Conservation (phyloP, 352 stramenopile species). For the Thalassiosira livingstoniorum region DNA sequence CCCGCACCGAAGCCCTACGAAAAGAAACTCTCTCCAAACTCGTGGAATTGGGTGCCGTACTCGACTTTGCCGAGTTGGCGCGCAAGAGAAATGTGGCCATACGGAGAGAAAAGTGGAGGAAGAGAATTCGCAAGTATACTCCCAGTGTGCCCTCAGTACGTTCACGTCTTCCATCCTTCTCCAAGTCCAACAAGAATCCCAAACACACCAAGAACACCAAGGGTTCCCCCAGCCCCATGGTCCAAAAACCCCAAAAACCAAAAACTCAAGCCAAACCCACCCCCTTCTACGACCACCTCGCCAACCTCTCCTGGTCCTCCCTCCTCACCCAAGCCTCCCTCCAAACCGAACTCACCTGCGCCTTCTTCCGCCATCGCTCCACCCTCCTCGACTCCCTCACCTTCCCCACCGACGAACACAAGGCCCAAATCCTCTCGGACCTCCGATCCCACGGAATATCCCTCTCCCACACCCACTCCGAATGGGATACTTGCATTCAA, state of each 20-base stretch:
- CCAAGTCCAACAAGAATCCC: constrained; percentile 15
- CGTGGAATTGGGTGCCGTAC: constrained; percentile 37
- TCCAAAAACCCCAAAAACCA: too few species aligned
- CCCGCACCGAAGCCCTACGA: constrained; percentile 27
- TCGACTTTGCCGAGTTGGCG: constrained; percentile 58
- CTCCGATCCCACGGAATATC: constrained; percentile 44
- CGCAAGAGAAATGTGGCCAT: constrained; percentile 43
- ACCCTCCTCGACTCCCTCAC: constrained; percentile 42
- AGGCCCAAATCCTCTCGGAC: constrained; percentile 49
- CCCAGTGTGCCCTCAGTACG: constrained; percentile 31
- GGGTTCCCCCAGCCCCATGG: background rate
- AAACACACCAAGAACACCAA: too few species aligned
- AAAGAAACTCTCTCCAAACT: constrained; percentile 44
- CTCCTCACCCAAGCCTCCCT: constrained; percentile 47
- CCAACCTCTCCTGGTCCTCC: constrained; percentile 44
- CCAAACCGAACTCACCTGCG: constrained; percentile 48
- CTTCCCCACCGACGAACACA: constrained; percentile 52
- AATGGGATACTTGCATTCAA: constrained; percentile 60
- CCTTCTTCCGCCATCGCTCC: constrained; percentile 42
- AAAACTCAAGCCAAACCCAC: constrained; percentile 44
- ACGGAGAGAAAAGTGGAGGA: constrained; percentile 51
- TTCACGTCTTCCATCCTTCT: constrained; percentile 4
- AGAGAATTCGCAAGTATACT: constrained; percentile 32
- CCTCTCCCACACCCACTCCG: constrained; percentile 37
- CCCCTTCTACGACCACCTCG: constrained; percentile 56